Evolutionary conservation across 805 yeast genomes (phyloP).

Genomic region (Brettanomyces naardenensis): DNA sequence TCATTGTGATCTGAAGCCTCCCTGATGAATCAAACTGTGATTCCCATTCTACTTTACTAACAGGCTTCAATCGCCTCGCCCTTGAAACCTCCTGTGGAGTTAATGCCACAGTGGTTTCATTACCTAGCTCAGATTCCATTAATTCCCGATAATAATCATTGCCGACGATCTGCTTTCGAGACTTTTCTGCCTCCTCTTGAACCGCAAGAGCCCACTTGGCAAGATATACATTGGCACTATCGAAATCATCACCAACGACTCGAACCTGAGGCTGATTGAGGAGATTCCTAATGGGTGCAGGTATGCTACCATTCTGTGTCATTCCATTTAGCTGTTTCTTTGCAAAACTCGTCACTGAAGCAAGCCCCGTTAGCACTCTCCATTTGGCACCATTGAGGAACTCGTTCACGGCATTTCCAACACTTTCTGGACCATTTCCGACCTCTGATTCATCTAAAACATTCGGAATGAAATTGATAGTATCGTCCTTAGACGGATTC

Average conservation of each 20-base stretch:
- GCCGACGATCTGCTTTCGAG: constrained; percentile 42
- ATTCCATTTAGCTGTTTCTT: constrained; percentile 55
- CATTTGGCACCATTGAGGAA: constrained; percentile 68
- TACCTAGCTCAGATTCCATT: constrained; percentile 53
- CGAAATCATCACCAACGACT: constrained; percentile 81
- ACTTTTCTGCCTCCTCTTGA: constrained; percentile 79
- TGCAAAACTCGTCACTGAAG: constrained; percentile 63
- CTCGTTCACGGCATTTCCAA: constrained; percentile 32
- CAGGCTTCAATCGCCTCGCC: constrained; percentile 59
- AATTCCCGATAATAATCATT: constrained; percentile 51
- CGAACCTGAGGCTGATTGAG: constrained; percentile 74
- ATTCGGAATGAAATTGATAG: constrained; percentile 48
- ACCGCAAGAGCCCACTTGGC: constrained; percentile 97
- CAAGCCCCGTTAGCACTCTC: constrained; percentile 79
- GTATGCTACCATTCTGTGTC: constrained; percentile 31
- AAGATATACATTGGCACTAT: constrained; percentile 81
- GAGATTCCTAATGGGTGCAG: constrained; percentile 48
- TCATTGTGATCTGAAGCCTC: constrained; percentile 58
- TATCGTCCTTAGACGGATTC: constrained; percentile 68
- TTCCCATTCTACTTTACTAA: constrained; percentile 73
- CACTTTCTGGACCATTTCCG: constrained; percentile 17
- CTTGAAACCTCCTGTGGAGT: constrained; percentile 52
- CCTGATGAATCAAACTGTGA: constrained; percentile 79
- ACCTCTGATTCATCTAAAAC: constrained; percentile 23
- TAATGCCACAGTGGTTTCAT: constrained; percentile 37